phyloP scores from a whole-genome alignment of 148 eudicot genomes.

The Fallopia convolvulus region DNA sequence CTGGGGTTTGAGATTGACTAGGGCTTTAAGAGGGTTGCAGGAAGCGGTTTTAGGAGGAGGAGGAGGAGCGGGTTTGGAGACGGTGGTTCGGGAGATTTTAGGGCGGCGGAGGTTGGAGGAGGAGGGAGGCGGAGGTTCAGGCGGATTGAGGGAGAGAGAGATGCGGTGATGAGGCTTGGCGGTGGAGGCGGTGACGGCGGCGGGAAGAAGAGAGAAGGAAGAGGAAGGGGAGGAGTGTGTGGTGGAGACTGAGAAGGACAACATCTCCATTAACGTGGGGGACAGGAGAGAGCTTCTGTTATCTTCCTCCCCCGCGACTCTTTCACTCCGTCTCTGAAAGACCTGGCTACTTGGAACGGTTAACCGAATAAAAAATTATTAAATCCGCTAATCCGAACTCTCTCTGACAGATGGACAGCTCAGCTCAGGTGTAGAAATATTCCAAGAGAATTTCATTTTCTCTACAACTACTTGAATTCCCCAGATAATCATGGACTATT shows the following conservation, averaged over 20 bases:
- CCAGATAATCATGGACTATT: too few relatives aligned
- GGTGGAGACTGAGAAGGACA: slow-evolving; percentile 31
- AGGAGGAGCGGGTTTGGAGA: slow-evolving; percentile 34
- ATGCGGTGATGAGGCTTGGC: slow-evolving; percentile 10
- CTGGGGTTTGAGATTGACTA: slow-evolving; percentile 17
- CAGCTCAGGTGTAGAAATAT: too few relatives aligned
- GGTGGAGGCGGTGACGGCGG: slow-evolving; percentile 28
- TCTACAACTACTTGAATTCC: too few relatives aligned
- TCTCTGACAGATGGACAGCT: too few relatives aligned
- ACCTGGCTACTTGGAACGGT: not conserved
- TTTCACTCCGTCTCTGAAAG: not conserved
- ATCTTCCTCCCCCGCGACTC: not conserved
- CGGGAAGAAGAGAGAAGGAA: slow-evolving; percentile 19
- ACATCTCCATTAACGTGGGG: slow-evolving; percentile 25
- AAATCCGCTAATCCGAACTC: too few relatives aligned
- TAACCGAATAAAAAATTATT: not conserved
- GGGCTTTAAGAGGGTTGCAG: slow-evolving; percentile 34
- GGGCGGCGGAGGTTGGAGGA: slow-evolving; percentile 27
- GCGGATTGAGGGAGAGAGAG: slow-evolving; percentile 27
- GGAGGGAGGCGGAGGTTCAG: slow-evolving; percentile 22
- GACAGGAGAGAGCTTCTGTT: not conserved
- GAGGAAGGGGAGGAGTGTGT: slow-evolving; percentile 18
- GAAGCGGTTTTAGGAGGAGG: slow-evolving; percentile 13
- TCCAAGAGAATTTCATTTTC: too few relatives aligned
- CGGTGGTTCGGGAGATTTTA: slow-evolving; percentile 30